A percentile compares a stretch with the other conserved stretches of the same genome.
phyloP scores from a whole-genome alignment of 192 early-diverging fungal species.

The Gaertneriomyces sp. region DNA sequence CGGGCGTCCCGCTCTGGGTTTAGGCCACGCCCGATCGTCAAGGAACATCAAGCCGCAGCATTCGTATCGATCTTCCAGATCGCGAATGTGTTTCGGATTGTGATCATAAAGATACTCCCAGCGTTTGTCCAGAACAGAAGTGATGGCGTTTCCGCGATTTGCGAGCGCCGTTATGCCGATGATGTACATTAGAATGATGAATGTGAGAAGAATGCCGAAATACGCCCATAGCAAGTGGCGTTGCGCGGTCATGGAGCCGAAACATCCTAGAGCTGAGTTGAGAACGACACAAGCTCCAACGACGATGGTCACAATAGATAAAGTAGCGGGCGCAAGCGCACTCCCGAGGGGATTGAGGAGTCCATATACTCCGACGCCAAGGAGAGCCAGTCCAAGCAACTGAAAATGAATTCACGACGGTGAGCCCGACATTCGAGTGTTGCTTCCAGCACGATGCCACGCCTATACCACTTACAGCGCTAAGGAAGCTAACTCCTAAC shows the following conservation, averaged over 20 bases:
- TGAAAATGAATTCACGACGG: neutral
- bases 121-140: slow-evolving; percentile 26
- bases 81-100: slow-evolving; percentile 36
- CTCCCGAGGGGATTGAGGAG: slow-evolving; percentile 31
- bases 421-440: neutral
- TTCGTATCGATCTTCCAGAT: slow-evolving; percentile 41
- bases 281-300: slow-evolving; percentile 39
- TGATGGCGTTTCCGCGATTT: slow-evolving; percentile 17
- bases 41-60: slow-evolving; percentile 35
- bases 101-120: slow-evolving; percentile 43
- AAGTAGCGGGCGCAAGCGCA: slow-evolving; percentile 38
- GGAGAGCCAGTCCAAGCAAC: slow-evolving; percentile 26
- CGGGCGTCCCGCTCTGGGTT: neutral
- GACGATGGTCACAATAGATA: slow-evolving; percentile 39
- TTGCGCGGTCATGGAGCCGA: slow-evolving; percentile 32
- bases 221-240: slow-evolving; percentile 13
- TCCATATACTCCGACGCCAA: slow-evolving; percentile 41
- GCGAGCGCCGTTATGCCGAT: slow-evolving; percentile 19
- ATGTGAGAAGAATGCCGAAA: slow-evolving; percentile 10
- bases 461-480: slow-evolving; percentile 3
- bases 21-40: slow-evolving; percentile 37
- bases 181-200: slow-evolving; percentile 16
- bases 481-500: slow-evolving; percentile 15
- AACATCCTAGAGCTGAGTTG: slow-evolving; percentile 44
- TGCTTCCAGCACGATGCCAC: neutral